Base-by-base conservation (phyloP, 2,329 filamentous ascomycete species). In the Cercospora beticola region DNA sequence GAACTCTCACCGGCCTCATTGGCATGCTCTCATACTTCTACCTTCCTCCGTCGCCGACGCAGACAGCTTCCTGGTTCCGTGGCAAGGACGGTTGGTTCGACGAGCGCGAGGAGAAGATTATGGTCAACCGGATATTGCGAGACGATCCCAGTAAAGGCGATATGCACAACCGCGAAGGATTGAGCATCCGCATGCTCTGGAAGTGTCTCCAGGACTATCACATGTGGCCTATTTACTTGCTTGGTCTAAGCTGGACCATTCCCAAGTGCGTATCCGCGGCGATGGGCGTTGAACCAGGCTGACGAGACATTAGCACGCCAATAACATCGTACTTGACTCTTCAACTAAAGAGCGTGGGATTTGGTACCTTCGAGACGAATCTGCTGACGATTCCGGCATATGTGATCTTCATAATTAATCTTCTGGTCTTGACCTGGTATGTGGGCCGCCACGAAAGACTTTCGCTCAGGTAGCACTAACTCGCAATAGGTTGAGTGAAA, bases 31-130 rank as follows among this genome's bases (percentile, higher is more conserved):
- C 86, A 0, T 87, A 83, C 72, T 81, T 85, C 16, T 80, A 87
- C 31, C 87, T 90, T 84, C 81, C 82, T 2, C 78, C 82, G 0
- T 81, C 89, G 0, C 90, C 91, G 0, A 90, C 88, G 0, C 85
- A 89, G 64, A 93, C 91, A 5, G 86, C 84, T 9, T 84, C 85
- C 18, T 78, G 83, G 49, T 84, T 92, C 69, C 87, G 86, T 56
- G 86, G 87, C 2, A 87, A 87, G 63, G 43, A 73, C 16, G 89
- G 89, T 5, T 90, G 87, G 86, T 90, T 90, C 76, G 85, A 74
- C 2, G 86, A 88, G 56, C 83, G 83, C 2, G 88, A 89, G 68
- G 87, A 90, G 73, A 81, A 81, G 62, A 90, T 90, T 73, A 85
- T 90, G 73, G 87, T 90, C 18, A 90, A 90, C 72, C 82, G 88